Percentiles rank a stretch among this genome's conserved stretches.
These are phyloP conservation scores for Beta lomatogona DNA, from an alignment of 179 eudicot genomes.

Conservation along the genomic window DNA sequence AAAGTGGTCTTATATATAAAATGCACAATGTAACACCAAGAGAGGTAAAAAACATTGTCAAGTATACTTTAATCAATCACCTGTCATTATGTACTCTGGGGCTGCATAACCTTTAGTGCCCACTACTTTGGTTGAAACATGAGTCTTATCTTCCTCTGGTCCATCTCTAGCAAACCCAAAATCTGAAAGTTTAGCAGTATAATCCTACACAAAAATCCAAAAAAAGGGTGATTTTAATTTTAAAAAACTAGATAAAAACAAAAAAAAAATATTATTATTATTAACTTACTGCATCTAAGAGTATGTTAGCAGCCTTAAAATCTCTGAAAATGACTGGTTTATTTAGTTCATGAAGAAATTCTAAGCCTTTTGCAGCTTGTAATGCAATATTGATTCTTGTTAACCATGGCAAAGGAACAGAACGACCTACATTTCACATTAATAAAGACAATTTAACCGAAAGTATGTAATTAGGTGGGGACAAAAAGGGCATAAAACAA, in stretches of 20 bases:
- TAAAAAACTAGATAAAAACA: neutral
- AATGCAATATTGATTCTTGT: slow-evolving; percentile 46
- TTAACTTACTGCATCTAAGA: slow-evolving; percentile 38
- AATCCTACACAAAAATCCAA: slow-evolving; percentile 44
- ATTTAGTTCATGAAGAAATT: slow-evolving; percentile 39
- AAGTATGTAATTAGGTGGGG: slow-evolving; percentile 15
- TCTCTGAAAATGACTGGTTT: slow-evolving; percentile 44
- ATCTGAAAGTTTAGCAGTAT: slow-evolving; percentile 81
- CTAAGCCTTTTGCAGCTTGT: slow-evolving; percentile 48
- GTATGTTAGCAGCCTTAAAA: slow-evolving; percentile 46
- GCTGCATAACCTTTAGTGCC: slow-evolving; percentile 93
- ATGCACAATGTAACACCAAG: neutral
- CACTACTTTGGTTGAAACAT: slow-evolving; percentile 66
- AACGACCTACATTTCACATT: slow-evolving; percentile 32
- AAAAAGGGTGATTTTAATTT: neutral
- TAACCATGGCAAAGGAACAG: slow-evolving; percentile 40
- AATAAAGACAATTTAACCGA: neutral
- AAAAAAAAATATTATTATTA: neutral
- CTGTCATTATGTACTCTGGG: slow-evolving; percentile 90
- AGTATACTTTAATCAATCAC: slow-evolving; percentile 26
- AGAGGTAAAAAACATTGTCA: neutral
- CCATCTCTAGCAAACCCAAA: slow-evolving; percentile 94
- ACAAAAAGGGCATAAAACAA: slow-evolving; percentile 20
- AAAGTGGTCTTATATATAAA: no score
- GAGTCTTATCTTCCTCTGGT: slow-evolving; percentile 72